Evolutionary conservation across 495 filamentous ascomycete genomes (phyloP).

Genomic region (Coniosporium apollinis): DNA sequence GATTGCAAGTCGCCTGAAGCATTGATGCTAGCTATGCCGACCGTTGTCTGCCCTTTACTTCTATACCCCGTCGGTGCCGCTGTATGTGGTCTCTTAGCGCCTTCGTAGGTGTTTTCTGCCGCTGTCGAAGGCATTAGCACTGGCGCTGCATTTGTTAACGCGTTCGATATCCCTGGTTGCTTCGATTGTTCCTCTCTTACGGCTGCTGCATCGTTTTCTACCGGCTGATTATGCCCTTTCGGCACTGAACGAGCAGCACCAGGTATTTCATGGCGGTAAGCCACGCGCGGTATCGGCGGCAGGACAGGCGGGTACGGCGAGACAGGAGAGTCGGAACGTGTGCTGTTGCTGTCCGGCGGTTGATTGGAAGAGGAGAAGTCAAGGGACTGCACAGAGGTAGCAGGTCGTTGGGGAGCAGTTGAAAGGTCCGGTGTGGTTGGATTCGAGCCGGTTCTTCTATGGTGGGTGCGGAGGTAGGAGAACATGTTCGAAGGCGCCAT

Average conservation of each 20-base stretch:
- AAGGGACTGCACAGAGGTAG: background rate
- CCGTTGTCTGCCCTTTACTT: too few species aligned
- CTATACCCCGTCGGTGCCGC: too few species aligned
- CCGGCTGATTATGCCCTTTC: background rate
- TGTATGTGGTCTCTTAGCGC: conserved; percentile 9
- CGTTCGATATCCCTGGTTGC: conserved; percentile 6
- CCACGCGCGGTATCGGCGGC: conserved; percentile 9
- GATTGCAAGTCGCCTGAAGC: background rate
- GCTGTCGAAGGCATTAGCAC: conserved; percentile 3
- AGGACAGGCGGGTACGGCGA: conserved; percentile 7
- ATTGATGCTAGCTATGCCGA: too few species aligned
- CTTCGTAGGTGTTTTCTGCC: background rate
- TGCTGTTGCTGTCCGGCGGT: background rate
- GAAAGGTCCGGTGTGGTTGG: conserved; percentile 1
- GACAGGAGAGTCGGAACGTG: background rate
- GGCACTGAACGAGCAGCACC: background rate
- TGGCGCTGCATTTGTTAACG: conserved; percentile 1
- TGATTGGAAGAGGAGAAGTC: background rate
- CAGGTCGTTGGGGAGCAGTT: background rate
- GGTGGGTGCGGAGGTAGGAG: conserved; percentile 4
- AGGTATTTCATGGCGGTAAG: conserved; percentile 1
- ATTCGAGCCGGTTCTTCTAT: conserved; percentile 1
- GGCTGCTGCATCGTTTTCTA: too few species aligned
- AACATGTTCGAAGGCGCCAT: conserved; percentile 1
- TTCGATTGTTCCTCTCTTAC: too few species aligned